Evolutionary conservation across 441 rosid species (phyloP), one percentile per base, ranked within the genome.

Genomic region (Pelargonium myrrhifolium): DNA sequence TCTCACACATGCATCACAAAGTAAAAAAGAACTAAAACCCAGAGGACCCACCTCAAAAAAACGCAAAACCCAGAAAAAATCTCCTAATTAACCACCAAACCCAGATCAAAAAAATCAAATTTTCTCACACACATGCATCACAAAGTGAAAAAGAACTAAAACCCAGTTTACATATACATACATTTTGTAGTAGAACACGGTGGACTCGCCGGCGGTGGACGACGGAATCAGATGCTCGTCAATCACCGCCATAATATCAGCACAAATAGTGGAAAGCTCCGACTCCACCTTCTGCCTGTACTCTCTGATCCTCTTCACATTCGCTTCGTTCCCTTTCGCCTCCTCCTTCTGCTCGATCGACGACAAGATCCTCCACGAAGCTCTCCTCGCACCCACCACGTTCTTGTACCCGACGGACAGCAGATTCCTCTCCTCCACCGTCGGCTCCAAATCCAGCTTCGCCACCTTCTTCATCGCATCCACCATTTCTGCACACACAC

Each of bases 181-280:
- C 83, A 83, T 83, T 72, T 81, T 83, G 40, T 77, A 72, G 73
- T 70, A 83, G 56, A 83, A 83, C 12, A 81, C 82, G 3, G 71
- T 65, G 51, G 85, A 79, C 72, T 83, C 85, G 22, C 82, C 74
- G 42, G 74, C 74, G 43, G 72, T 14, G 9, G 74, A 76, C 0
- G 83, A 76, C 26, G 83, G 87, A 65, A 83, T 72, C 51, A 83
- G 80, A 73, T 83, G 85, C 68, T 81, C 82, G 71, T 81, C 82
- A 68, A 83, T 65, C 61, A 83, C 77, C 8, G 70, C 70, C 83
- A 77, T 79, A 22, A 83, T 77, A 64, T 79, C 83, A 55, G 59
- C 65, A 47, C 85, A 83, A 37, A 83, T 83, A 47, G 4, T 62
- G 0, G 83, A 70, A 10, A 81, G 77, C 70, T 81, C 83, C 3